Base-by-base conservation (phyloP, 805 yeast genomes). In the Torulaspora microellipsoides region DNA sequence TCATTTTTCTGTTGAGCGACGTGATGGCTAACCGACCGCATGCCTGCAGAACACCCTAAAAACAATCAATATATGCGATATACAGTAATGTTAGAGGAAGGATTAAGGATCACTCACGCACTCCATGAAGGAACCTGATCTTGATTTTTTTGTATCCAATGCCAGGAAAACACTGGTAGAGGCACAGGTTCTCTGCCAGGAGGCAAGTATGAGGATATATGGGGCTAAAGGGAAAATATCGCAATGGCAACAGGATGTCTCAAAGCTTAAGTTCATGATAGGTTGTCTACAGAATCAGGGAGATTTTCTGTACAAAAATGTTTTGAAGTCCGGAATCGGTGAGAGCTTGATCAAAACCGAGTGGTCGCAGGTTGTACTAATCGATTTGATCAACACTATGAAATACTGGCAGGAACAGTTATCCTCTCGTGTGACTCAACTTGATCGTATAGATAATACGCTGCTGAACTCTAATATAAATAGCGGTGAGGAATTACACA, bases 141-240 rank as follows among this genome's bases (percentile, higher is more conserved):
- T 48, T 14, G 48, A 54, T 25, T 49, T 48, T 15, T 73, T 78
- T 75, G 62, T 68, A 7, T 49, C 54, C 11, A 77, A 73, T 53
- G 80, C 85, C 0, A 70, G 73, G 35, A 62, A 58, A 43, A 71
- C 74, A 15, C 66, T 80, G 29, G 59, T 69, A 1, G 66, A 68
- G 11, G 83, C 82, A 0, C 78, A 75, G 42, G 64, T 67, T 8
- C 54, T 75, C 3, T 79, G 85, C 40, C 68, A 69, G n/a, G 69
- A 68, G 28, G 81, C 83, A 14, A 74, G 73, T 52, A 51, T 54
- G 15, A 55, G 62, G 15, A 65, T 77, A 8, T 59, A 64, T 1
- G 59, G 61, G 9, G 66, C 73, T 1, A 51, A 47, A 39, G 57
- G 54, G n/a, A 58, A 66, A 11, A 61, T 77, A 8, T 67, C 66